Evolutionary conservation across 192 early-diverging fungal species (phyloP), one percentile per base, ranked within the genome.

Genomic region (Backusella tuberculispora): DNA sequence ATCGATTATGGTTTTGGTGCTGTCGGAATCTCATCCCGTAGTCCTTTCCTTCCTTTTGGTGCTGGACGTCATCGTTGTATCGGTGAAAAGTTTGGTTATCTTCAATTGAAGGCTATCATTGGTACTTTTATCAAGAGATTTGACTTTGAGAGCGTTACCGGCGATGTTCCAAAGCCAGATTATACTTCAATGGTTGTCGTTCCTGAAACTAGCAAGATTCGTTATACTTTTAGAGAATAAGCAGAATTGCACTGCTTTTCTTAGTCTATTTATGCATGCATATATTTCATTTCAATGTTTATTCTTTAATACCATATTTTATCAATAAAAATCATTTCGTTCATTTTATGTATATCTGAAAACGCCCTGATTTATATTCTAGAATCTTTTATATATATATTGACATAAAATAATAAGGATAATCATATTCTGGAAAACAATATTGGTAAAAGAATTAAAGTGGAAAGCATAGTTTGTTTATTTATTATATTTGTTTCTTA

Each of bases 11-110:
- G 93, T 37, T 94, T 90, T 79, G 93, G 93, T 71, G 88, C 85
- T 72, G 85, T 92, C 47, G 85, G 84, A 21, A 78, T 79, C 19
- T 83, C 83, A 19, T 95, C 97, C 10, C 86, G 88, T 75, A 91
- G 88, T 69, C 90, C 93, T 34, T 97, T 91, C 81, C 88, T 99
- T 78, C 97, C 97, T 40, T 99, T 99, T 85, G 97, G 97, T 76
- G 97, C 96, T 19, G 95, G 90, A 45, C 93, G 97, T 65, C 97
- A 99, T 89, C 88, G 97, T 69, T 99, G 97, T 86, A 99, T 99
- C 83, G 97, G 97, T 65, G 97, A 99, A 82, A 84, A 89, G 63
- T 99, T 99, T 86, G 96, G 94, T 1, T 97, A 94, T 76, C 69
- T 97, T 34, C 97, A 99, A 84, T 91, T 98, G 85, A 97, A 97